phyloP scores from a whole-genome alignment of 164 flowering plant species.

The Amborella trichopoda region DNA sequence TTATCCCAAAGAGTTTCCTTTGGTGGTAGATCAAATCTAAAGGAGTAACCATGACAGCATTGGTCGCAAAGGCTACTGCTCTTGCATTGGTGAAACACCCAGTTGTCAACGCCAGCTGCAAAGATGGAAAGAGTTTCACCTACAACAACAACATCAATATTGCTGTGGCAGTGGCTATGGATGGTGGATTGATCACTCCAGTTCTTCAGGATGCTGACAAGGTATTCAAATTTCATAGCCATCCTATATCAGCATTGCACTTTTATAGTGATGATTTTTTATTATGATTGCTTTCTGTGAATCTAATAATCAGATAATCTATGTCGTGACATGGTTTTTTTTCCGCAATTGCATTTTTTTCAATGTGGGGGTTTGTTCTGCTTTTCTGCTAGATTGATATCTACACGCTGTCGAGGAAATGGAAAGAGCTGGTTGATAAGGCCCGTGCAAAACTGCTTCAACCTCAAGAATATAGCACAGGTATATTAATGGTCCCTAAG shows the following conservation, averaged over 20 bases:
- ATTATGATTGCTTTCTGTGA: background rate
- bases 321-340: background rate
- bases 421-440: constrained; percentile 97
- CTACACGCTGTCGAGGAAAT: constrained; percentile 83
- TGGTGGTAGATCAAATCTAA: constrained; percentile 69
- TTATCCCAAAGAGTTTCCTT: background rate
- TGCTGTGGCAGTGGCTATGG: constrained; percentile 95
- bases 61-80: constrained; percentile 96
- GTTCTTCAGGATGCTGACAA: constrained; percentile 98
- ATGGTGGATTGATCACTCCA: constrained; percentile 95
- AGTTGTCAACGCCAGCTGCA: constrained; percentile 80
- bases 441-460: constrained; percentile 95
- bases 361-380: no score
- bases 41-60: constrained; percentile 98
- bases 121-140: constrained; percentile 92
- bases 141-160: constrained; percentile 87
- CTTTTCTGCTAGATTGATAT: constrained; percentile 50
- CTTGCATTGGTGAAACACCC: constrained; percentile 91
- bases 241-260: no score
- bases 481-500: constrained; percentile 32
- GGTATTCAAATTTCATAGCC: constrained; percentile 22
- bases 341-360: background rate
- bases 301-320: background rate
- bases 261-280: background rate
- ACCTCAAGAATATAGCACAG: constrained; percentile 82